Base-by-base conservation (phyloP, 2,329 filamentous ascomycete species). In the Colletotrichum salicis region DNA sequence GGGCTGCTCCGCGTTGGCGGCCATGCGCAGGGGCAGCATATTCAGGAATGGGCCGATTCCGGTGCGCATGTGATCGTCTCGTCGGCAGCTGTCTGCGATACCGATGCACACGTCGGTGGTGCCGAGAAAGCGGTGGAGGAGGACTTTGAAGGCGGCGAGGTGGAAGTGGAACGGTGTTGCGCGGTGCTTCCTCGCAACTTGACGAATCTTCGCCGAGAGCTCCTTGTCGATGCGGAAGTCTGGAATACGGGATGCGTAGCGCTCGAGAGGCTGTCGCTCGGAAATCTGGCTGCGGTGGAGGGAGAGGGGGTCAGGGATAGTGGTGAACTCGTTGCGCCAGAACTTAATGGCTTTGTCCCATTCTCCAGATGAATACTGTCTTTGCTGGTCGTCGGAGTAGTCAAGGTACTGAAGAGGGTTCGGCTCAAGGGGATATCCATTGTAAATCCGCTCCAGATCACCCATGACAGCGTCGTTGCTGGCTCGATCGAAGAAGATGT, bases 401-500 rank as follows among this genome's bases (percentile, higher is more conserved):
- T 82, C 81, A 0, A 79, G 70, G 71, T 80, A 85, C 68, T 84
- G 83, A 4, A 71, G 70, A 24, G 71, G 54, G 3, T 75, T 75
- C 60, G 71, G 66, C 29, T 65, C 72, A 19, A 67, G 7, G 37
- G 63, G 22, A 67, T 70, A 54, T n/a, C 78, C 76, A n/a, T 78
- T 77, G 76, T 88, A 88, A 0, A 76, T 79, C 61, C 78, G 81
- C 29, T 85, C 78, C 29, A 89, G 72, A 52, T 89, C 86, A 1
- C 74, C 56, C 24, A 87, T 73, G 37, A 89, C 77, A 5, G 87
- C 73, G 29, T 84, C 75, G 12, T 82, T 82, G 62, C 85, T 86
- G 45, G 84, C 74, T 1, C 84, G 86, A 71, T 89, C 87, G 80
- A 89, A 83, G 54, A 81, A 78, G 48, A 89, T 87, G 74, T 88